Conservation (phyloP, 257 asterid species). For the Solanum chilense region DNA sequence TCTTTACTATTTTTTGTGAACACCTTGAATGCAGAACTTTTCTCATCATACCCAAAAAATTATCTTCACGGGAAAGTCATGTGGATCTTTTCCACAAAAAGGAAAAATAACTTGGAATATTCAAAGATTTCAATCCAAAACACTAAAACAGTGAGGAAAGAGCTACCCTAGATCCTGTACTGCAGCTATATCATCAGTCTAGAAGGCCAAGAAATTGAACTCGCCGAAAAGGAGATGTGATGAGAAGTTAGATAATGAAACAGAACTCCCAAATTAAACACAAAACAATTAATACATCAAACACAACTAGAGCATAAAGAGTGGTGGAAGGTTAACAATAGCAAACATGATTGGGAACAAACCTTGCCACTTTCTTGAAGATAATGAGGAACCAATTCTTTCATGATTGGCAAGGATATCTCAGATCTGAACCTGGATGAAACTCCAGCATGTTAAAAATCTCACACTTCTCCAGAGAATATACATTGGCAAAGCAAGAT, state of each 20-base stretch:
- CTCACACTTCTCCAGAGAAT: background rate
- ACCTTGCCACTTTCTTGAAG: conserved; percentile 94
- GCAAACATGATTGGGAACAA: conserved; percentile 1
- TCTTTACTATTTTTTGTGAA: background rate
- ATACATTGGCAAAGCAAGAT: background rate
- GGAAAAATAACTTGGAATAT: background rate
- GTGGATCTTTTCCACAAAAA: background rate
- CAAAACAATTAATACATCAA: background rate
- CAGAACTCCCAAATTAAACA: background rate
- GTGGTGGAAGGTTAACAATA: conserved; percentile 9
- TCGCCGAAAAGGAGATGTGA: background rate
- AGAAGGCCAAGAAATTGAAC: background rate
- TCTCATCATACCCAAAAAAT: background rate
- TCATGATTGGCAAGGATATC: conserved; percentile 77
- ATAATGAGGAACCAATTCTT: conserved; percentile 86
- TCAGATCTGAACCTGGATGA: conserved; percentile 80
- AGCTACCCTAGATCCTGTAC: background rate
- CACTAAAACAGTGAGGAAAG: background rate
- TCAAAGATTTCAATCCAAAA: background rate
- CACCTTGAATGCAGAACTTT: background rate
- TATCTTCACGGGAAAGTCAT: background rate
- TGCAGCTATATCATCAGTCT: background rate
- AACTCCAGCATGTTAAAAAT: conserved; percentile 2
- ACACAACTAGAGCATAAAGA: background rate
- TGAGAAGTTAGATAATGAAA: background rate